Evolutionary conservation across 1,284 basidiomycete genomes (phyloP).

Genomic region (Microbotryum violaceum): DNA sequence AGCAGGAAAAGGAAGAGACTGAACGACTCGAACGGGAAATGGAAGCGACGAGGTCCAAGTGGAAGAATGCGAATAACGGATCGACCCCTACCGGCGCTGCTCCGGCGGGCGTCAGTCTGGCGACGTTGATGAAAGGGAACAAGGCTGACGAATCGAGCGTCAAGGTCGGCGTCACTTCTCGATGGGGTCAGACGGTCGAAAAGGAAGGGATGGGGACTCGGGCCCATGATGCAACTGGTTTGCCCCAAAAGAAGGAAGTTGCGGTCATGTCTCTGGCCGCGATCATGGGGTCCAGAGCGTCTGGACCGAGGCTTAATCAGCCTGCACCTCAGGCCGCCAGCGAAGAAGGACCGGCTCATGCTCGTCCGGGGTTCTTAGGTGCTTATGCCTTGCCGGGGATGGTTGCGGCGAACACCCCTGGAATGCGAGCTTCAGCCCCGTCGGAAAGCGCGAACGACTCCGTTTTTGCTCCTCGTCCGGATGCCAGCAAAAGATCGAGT

Average conservation of each 20-base stretch:
- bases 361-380: slow-evolving; percentile 1
- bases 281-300: slow-evolving; percentile 14
- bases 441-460: neutral
- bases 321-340: neutral
- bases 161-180: too few relatives aligned
- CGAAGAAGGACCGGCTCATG: slow-evolving; percentile 9
- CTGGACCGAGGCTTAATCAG: slow-evolving; percentile 13
- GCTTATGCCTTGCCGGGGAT: slow-evolving; percentile 11
- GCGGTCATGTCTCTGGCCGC: slow-evolving; percentile 7
- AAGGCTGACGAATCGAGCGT: neutral
- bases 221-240: too few relatives aligned
- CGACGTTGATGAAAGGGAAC: neutral
- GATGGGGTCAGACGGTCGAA: too few relatives aligned
- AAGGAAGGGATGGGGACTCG: too few relatives aligned
- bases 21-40: slow-evolving; percentile 26
- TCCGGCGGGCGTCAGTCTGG: neutral
- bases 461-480: neutral
- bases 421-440: neutral
- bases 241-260: too few relatives aligned
- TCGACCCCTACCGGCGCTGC: neutral
- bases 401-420: neutral
- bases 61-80: slow-evolving; percentile 4
- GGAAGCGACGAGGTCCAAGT: slow-evolving; percentile 15
- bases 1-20: slow-evolving; percentile 22
- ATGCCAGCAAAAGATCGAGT: slow-evolving; percentile 12